Percentiles rank a stretch among this genome's conserved stretches.
Evolutionary conservation across 1,284 basidiomycete genomes (phyloP).

Genomic region (Volvariella volvacea): DNA sequence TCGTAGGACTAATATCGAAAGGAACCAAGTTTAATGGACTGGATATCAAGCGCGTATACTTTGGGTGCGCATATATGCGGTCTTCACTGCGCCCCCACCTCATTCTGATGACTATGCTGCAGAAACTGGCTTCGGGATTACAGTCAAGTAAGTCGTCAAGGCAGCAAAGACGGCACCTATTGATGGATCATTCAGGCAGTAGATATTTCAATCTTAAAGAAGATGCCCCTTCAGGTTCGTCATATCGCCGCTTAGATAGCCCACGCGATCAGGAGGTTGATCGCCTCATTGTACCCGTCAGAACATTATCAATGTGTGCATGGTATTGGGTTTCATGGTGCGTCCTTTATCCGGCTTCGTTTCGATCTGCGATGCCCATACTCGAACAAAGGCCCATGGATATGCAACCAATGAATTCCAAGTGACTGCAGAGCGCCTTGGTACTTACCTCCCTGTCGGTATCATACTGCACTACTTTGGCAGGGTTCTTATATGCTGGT

Average conservation of each 20-base stretch:
- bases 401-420: conserved; percentile 87
- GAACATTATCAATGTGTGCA: conserved; percentile 84
- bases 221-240: conserved; percentile 58
- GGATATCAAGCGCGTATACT: conserved; percentile 73
- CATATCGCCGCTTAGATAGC: conserved; percentile 2
- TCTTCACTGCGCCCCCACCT: conserved; percentile 8
- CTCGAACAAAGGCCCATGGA: conserved; percentile 59
- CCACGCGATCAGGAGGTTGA: conserved; percentile 4
- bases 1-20: conserved; percentile 55
- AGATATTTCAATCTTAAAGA: conserved; percentile 77
- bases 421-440: conserved; percentile 83
- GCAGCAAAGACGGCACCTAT: not conserved
- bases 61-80: conserved; percentile 54
- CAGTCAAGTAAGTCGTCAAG: conserved; percentile 43
- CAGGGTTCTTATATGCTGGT: not conserved
- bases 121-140: conserved; percentile 84
- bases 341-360: conserved; percentile 12
- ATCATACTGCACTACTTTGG: not conserved
- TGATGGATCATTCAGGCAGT: conserved; percentile 51
- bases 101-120: conserved; percentile 8
- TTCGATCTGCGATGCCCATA: conserved; percentile 1
- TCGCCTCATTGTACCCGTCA: conserved; percentile 19
- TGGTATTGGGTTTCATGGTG: conserved; percentile 84
- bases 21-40: conserved; percentile 68
- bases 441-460: conserved; percentile 76